Evolutionary conservation across 2,329 filamentous ascomycete species (phyloP).

Genomic region (Diaporthe ampelina): DNA sequence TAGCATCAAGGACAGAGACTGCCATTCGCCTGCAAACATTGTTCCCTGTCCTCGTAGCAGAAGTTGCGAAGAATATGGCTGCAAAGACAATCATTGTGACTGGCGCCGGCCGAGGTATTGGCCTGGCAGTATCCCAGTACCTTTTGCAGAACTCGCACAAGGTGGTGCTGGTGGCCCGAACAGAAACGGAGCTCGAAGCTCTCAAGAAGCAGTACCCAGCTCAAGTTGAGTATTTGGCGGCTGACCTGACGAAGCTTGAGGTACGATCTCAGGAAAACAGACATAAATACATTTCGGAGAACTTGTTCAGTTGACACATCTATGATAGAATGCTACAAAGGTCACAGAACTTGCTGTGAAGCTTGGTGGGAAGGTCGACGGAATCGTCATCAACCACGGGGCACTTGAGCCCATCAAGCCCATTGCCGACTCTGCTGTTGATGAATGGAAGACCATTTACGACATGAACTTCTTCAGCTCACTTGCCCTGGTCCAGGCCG

Average conservation of each 20-base stretch:
- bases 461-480: constrained; percentile 91
- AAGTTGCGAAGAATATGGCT: constrained; percentile 53
- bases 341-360: constrained; percentile 76
- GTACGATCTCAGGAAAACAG: constrained; percentile 50
- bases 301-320: neutral
- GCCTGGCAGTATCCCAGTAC: constrained; percentile 66
- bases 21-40: neutral
- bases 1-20: constrained; percentile 12
- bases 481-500: constrained; percentile 80
- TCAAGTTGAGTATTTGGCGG: constrained; percentile 69
- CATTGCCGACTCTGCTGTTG: constrained; percentile 75
- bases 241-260: constrained; percentile 67
- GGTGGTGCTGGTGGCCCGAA: constrained; percentile 71
- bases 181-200: constrained; percentile 61
- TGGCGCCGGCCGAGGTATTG: constrained; percentile 74
- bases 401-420: constrained; percentile 81
- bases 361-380: constrained; percentile 81
- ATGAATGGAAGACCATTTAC: constrained; percentile 82
- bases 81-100: constrained; percentile 79
- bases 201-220: constrained; percentile 65
- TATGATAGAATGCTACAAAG: constrained; percentile 66
- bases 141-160: constrained; percentile 69
- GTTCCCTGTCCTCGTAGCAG: neutral
- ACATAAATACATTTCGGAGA: neutral
- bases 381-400: constrained; percentile 90